Evolutionary conservation across 768 basidiomycete genomes (phyloP), one percentile per base, ranked within the genome.

Genomic region (Leucogyrophana mollusca): DNA sequence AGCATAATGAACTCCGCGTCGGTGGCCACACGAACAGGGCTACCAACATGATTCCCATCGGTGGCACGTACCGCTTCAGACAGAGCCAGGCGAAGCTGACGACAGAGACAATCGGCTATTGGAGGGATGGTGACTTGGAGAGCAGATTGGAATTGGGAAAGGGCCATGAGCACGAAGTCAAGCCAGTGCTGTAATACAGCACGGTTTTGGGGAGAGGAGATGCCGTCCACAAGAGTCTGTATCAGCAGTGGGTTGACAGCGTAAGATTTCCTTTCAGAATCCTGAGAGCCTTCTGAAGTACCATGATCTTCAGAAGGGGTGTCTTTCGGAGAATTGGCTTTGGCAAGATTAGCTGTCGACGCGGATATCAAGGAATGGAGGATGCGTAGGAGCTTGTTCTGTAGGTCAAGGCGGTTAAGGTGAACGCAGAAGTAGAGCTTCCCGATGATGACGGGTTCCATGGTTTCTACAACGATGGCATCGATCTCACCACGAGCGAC

Each of bases 121-220:
- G 92, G 85, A 3, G 78, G 69, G 18, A 95, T 72, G 27, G 85
- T 75, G 9, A 76, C 71, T 42, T 85, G 80, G 1, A 90, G 69
- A 2, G 79, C 71, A 16, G 83, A 83, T 47, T 87, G 86, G 59
- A 93, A 90, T 55, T 92, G 90, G 4, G 91, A 85, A 14, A 94
- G 70, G 1, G 92, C 90, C 83, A 90, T 90, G 44, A 95, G 77
- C 49, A 97, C 76, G 62, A 99, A 98, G 61, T 98, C 95, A 21
- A 98, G 74, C 95, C 95, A 98, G 56, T 96, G 91, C 58, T 96
- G 94, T 23, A 95, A 64, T 20, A 95, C 78, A 1, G 91, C 77
- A 22, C 85, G 80, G 66, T 95, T 96, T 23, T 76, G 66, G 9
- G 74, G 69, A 4, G 72, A 62, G 9, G 83, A 71, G 38, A 98